A percentile compares a stretch with the other conserved stretches of the same genome.
phyloP scores from a whole-genome alignment of 805 yeast genomes.

The Ogataea populi-albae region DNA sequence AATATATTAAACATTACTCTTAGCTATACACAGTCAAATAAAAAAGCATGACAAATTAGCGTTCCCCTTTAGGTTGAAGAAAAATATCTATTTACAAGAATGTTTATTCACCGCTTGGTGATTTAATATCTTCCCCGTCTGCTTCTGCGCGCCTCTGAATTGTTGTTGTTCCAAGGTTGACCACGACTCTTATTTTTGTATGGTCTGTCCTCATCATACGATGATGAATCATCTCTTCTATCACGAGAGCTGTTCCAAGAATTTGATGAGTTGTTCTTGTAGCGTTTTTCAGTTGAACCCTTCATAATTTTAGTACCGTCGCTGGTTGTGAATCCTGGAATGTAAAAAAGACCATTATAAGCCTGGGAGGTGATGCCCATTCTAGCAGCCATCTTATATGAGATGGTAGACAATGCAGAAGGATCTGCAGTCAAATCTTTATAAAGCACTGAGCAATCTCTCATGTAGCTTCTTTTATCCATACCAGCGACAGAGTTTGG shows the following conservation, averaged over 20 bases:
- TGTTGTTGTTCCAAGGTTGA: conserved; percentile 1
- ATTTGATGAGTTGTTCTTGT: too few relatives aligned
- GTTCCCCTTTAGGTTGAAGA: too few relatives aligned
- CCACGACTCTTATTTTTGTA: not conserved
- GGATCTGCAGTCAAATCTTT: conserved; percentile 23
- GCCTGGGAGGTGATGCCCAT: conserved; percentile 26
- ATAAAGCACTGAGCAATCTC: conserved; percentile 34
- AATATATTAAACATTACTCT: conserved; percentile 7
- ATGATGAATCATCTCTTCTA: too few relatives aligned
- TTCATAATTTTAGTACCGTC: too few relatives aligned
- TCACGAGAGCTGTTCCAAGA: too few relatives aligned
- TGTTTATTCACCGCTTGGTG: not conserved
- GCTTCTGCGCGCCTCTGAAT: conserved; percentile 1
- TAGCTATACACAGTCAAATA: conserved; percentile 3
- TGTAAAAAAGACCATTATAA: conserved; percentile 29
- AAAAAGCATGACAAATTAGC: not conserved
- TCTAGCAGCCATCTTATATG: conserved; percentile 23
- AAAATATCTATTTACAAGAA: too few relatives aligned
- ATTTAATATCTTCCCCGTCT: conserved; percentile 2
- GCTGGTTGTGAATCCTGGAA: conserved; percentile 29
- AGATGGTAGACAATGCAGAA: conserved; percentile 16
- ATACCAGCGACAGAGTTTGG: conserved; percentile 30
- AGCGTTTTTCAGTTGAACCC: too few relatives aligned
- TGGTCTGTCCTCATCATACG: not conserved
- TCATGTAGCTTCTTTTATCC: conserved; percentile 29